phyloP scores from a whole-genome alignment of 2,329 filamentous ascomycete genomes.

The Fusarium oligoseptatum region DNA sequence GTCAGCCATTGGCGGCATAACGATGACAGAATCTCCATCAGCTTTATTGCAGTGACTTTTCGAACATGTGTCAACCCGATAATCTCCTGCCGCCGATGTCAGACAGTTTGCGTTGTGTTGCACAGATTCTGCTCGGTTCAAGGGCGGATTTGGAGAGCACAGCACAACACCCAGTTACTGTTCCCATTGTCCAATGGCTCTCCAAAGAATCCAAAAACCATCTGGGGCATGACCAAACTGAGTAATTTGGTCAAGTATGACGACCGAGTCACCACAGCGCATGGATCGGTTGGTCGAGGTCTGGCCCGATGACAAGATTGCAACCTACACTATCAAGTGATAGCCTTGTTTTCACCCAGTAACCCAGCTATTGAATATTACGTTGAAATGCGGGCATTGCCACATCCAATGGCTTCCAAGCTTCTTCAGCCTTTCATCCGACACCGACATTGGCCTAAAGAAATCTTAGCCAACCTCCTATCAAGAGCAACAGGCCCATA shows the following conservation, averaged over 20 bases:
- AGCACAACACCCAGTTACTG: not conserved
- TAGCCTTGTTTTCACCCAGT: not conserved
- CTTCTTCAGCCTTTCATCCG: constrained; percentile 13
- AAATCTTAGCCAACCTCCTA: not conserved
- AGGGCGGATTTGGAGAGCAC: not conserved
- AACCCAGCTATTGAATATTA: not conserved
- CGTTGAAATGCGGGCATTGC: not conserved
- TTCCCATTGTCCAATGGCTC: not conserved
- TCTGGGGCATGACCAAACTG: not conserved
- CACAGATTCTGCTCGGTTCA: not conserved
- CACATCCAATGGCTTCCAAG: not conserved
- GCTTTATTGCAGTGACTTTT: constrained; percentile 24
- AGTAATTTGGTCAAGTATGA: not conserved
- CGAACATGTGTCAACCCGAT: not conserved
- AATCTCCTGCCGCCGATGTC: not conserved
- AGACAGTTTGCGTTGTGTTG: not conserved
- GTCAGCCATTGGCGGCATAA: constrained; percentile 40
- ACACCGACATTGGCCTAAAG: not conserved
- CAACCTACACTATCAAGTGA: not conserved
- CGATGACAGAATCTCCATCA: constrained; percentile 12
- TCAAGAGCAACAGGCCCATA: not conserved
- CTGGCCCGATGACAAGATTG: not conserved
- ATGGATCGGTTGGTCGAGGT: not conserved
- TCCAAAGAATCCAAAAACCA: not conserved
- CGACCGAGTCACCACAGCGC: not conserved